These are phyloP conservation scores for Russula sp. DNA, from an alignment of 768 basidiomycete species.

Conservation along the genomic window DNA sequence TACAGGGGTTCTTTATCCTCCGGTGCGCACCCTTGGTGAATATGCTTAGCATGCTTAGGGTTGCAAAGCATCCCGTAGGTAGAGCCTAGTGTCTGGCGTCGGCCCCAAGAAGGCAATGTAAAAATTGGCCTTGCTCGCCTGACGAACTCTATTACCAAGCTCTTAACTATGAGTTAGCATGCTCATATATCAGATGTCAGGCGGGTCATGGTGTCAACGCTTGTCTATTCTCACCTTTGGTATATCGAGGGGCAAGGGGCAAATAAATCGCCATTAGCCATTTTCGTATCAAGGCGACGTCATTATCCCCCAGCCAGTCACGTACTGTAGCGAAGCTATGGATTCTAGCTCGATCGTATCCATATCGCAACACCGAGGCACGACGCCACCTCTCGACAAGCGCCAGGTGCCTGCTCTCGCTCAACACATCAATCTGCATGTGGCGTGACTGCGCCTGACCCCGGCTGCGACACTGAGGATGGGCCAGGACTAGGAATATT, in stretches of 20 bases:
- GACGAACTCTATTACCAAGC: neutral
- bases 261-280: neutral
- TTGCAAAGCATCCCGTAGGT: neutral
- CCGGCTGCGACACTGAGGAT: constrained; percentile 30
- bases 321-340: neutral
- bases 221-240: neutral
- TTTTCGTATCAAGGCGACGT: neutral
- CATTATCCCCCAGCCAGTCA: constrained; percentile 1
- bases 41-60: neutral
- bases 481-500: constrained; percentile 40
- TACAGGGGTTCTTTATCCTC: neutral
- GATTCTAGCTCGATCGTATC: constrained; percentile 5
- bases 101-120: neutral
- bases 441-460: constrained; percentile 46
- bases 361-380: constrained; percentile 1
- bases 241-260: neutral
- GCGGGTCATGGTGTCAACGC: neutral
- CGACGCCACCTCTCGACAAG: neutral
- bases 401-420: neutral
- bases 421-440: neutral
- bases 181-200: neutral
- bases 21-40: neutral
- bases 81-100: neutral
- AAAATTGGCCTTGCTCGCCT: neutral
- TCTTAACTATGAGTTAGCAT: neutral